These are phyloP conservation scores for Cicer bijugum DNA, from an alignment of 306 rosid genomes.

Conservation along the genomic window DNA sequence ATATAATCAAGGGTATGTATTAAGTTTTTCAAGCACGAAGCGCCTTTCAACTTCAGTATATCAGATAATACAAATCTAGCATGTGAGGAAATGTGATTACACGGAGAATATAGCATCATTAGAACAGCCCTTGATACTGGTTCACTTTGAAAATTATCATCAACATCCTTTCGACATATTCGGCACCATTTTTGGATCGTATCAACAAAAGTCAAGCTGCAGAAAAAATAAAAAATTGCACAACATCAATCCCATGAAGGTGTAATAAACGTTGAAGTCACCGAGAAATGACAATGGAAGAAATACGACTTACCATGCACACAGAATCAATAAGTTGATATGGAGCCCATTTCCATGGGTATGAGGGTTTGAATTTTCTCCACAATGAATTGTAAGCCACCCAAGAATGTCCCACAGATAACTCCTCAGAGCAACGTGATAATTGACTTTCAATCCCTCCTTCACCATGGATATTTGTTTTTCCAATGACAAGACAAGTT, in stretches of 20 bases:
- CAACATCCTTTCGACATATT: constrained; percentile 54
- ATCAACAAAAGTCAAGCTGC: constrained; percentile 68
- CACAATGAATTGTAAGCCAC: constrained; percentile 69
- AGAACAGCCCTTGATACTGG: constrained; percentile 72
- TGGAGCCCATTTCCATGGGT: constrained; percentile 48
- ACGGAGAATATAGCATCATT: constrained; percentile 88
- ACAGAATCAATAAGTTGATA: constrained; percentile 61
- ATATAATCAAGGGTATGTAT: constrained; percentile 53
- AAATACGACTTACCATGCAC: constrained; percentile 71
- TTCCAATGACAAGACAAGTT: constrained; percentile 55
- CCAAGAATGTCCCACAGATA: constrained; percentile 90
- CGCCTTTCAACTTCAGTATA: constrained; percentile 52
- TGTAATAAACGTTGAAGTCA: constrained; percentile 19
- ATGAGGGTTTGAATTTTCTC: constrained; percentile 60
- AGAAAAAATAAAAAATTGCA: constrained; percentile 31
- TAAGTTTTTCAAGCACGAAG: constrained; percentile 49
- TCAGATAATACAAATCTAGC: constrained; percentile 60
- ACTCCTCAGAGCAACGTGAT: constrained; percentile 58
- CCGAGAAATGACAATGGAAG: constrained; percentile 32
- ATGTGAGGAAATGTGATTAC: constrained; percentile 65
- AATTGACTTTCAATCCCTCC: constrained; percentile 58
- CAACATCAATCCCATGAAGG: constrained; percentile 35
- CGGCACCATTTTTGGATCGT: constrained; percentile 59
- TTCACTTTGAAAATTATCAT: constrained; percentile 63
- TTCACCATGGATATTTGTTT: constrained; percentile 58